Percentiles rank a stretch among this genome's conserved stretches.
phyloP scores from a whole-genome alignment of 345 rosid species.

The Citrus glauca region DNA sequence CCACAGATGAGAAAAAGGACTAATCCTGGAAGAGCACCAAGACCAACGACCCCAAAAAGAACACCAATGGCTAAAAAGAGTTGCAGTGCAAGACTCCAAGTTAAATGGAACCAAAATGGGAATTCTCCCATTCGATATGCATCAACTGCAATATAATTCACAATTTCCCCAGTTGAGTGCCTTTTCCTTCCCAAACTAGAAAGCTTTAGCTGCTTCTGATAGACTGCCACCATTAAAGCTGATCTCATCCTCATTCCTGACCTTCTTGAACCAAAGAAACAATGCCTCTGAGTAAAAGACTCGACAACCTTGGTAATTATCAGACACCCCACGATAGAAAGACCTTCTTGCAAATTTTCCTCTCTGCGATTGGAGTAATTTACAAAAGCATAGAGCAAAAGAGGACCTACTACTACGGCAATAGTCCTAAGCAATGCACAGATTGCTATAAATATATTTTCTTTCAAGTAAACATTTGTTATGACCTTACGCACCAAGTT shows the following conservation, averaged over 20 bases:
- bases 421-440: constrained; percentile 49
- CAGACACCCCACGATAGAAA: constrained; percentile 49
- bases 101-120: constrained; percentile 71
- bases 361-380: constrained; percentile 42
- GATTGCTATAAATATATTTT: constrained; percentile 41
- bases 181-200: constrained; percentile 62
- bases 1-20: constrained; percentile 47
- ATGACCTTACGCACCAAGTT: constrained; percentile 53
- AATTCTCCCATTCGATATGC: constrained; percentile 83
- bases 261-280: constrained; percentile 61
- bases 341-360: constrained; percentile 37
- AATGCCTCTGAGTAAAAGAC: constrained; percentile 72
- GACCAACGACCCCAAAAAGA: constrained; percentile 58
- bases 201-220: constrained; percentile 65
- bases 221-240: constrained; percentile 66
- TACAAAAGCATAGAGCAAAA: constrained; percentile 62
- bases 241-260: constrained; percentile 80
- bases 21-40: constrained; percentile 60
- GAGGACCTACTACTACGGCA: constrained; percentile 50
- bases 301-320: constrained; percentile 49
- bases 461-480: constrained; percentile 45
- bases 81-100: constrained; percentile 56
- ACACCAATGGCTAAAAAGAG: constrained; percentile 48
- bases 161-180: constrained; percentile 76
- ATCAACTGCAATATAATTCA: constrained; percentile 73